Conservation (phyloP, 805 yeast genomes). For the Saccharomycopsis malanga region DNA sequence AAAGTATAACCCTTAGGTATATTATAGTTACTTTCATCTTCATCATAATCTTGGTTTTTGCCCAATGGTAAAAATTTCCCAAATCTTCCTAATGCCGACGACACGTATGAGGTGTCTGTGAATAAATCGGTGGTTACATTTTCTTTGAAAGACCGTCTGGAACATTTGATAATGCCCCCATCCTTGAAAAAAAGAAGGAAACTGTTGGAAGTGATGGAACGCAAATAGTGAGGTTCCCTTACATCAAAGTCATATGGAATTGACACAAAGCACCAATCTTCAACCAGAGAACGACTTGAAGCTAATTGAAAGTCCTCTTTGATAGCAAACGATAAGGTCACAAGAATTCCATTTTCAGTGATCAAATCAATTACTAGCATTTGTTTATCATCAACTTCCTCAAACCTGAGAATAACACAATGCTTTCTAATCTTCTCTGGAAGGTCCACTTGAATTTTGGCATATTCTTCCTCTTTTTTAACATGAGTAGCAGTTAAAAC, state of each 20-base stretch:
- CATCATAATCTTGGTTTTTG: constrained; percentile 2
- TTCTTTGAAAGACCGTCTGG: constrained; percentile 25
- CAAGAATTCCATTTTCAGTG: constrained; percentile 43
- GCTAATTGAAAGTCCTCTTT: constrained; percentile 34
- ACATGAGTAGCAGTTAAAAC: neutral
- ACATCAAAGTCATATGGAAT: constrained; percentile 59
- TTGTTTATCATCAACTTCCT: constrained; percentile 23
- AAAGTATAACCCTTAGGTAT: constrained; percentile 28
- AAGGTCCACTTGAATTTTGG: constrained; percentile 27
- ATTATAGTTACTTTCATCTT: constrained; percentile 7
- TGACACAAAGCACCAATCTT: constrained; percentile 60
- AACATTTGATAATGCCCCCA: constrained; percentile 65
- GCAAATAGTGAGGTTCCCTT: constrained; percentile 48
- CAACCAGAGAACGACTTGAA: constrained; percentile 23
- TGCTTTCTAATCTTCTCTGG: constrained; percentile 33
- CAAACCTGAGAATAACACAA: constrained; percentile 35
- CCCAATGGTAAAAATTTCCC: constrained; percentile 23
- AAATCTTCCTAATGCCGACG: constrained; percentile 28
- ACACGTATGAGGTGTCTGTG: constrained; percentile 43
- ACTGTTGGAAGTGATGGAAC: constrained; percentile 37
- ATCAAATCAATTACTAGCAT: constrained; percentile 46
- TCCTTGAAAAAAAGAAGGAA: constrained; percentile 60
- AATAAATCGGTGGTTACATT: constrained; percentile 36
- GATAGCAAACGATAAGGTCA: constrained; percentile 41
- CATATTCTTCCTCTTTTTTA: neutral